Percentiles rank a stretch among this genome's conserved stretches.
These are phyloP conservation scores for Lipomyces starkeyi DNA, from an alignment of 805 yeast genomes.

Conservation along the genomic window DNA sequence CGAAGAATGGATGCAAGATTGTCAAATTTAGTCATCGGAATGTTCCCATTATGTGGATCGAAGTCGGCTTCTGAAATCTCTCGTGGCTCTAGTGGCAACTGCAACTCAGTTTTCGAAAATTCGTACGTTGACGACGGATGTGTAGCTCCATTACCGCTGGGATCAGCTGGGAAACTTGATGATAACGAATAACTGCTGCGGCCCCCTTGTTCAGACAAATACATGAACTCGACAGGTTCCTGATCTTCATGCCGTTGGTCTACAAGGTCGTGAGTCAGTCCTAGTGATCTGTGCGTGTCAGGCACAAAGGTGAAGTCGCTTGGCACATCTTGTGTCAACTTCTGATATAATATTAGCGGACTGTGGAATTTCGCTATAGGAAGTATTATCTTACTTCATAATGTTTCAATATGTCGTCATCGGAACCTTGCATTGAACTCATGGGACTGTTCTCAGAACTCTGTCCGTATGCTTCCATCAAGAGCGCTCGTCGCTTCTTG, in stretches of 20 bases:
- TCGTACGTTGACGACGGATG: conserved; percentile 23
- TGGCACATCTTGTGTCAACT: background rate
- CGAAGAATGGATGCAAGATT: conserved; percentile 74
- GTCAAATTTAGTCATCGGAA: conserved; percentile 51
- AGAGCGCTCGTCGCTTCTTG: conserved; percentile 57
- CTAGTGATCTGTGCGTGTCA: background rate
- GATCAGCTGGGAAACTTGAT: conserved; percentile 1
- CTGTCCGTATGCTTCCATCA: conserved; percentile 24
- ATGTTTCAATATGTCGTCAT: conserved; percentile 5
- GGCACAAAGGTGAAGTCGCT: background rate
- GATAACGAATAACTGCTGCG: conserved; percentile 8
- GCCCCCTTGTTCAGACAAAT: background rate
- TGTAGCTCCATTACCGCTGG: conserved; percentile 5
- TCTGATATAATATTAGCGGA: background rate
- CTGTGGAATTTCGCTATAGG: background rate
- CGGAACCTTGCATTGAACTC: background rate
- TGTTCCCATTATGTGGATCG: conserved; percentile 47
- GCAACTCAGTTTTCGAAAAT: conserved; percentile 45
- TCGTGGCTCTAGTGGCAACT: conserved; percentile 69
- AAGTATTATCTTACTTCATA: background rate
- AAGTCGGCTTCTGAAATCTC: conserved; percentile 49
- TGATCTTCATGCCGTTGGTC: background rate
- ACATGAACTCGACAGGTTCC: background rate
- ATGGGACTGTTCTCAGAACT: background rate
- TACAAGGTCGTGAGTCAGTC: background rate